phyloP scores from a whole-genome alignment of 1,284 basidiomycete species.

The Rhodotorula sp. region DNA sequence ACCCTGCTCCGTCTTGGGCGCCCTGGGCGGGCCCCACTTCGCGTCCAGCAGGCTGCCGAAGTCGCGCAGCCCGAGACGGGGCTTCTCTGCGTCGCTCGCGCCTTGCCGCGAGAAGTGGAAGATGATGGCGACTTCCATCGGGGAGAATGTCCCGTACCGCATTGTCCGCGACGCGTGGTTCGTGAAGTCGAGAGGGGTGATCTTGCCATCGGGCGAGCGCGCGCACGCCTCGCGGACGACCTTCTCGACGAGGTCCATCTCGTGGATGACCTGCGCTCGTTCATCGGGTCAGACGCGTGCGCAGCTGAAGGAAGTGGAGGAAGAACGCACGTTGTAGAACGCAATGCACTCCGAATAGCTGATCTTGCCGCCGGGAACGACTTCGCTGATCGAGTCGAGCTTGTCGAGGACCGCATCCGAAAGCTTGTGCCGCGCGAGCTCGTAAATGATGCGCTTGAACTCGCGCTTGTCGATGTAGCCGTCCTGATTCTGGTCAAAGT shows the following conservation, averaged over 20 bases:
- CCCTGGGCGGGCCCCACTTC: constrained; percentile 66
- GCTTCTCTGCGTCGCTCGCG: constrained; percentile 61
- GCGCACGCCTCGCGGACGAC: constrained; percentile 73
- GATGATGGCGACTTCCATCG: constrained; percentile 92
- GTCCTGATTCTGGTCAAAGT: constrained; percentile 81
- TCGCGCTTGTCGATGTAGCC: constrained; percentile 89
- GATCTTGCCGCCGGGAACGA: constrained; percentile 83
- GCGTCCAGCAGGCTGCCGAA: constrained; percentile 88
- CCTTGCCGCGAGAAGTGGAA: constrained; percentile 87
- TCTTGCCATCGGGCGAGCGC: constrained; percentile 89
- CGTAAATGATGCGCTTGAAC: constrained; percentile 91
- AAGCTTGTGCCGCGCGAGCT: constrained; percentile 91
- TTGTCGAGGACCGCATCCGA: constrained; percentile 86
- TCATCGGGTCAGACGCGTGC: neutral
- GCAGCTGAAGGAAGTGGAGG: too few species aligned
- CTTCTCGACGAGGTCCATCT: constrained; percentile 93
- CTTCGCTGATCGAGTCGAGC: constrained; percentile 81
- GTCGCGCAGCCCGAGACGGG: constrained; percentile 75
- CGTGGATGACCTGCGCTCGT: constrained; percentile 54
- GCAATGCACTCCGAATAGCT: constrained; percentile 93
- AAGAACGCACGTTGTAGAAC: constrained; percentile 78
- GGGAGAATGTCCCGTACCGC: constrained; percentile 87
- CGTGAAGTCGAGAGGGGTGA: constrained; percentile 61
- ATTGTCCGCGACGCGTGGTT: constrained; percentile 59
- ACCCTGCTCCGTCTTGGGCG: neutral